Conservation (phyloP, 2,329 filamentous ascomycete genomes). For the Polytolypa hystricis region DNA sequence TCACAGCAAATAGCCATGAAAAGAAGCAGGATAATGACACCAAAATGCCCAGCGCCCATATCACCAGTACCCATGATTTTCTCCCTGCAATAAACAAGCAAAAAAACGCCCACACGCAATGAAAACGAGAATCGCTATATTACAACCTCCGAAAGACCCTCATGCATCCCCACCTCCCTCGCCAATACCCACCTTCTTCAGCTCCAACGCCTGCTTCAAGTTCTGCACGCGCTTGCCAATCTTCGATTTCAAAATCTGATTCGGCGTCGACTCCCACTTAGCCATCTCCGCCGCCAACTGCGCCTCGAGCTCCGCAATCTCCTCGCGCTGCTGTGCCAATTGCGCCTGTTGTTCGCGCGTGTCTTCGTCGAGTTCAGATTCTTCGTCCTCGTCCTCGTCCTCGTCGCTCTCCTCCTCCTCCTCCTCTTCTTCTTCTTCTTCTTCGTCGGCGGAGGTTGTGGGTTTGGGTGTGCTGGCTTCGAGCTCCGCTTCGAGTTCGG, state of each 20-base stretch:
- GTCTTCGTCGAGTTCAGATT: constrained; percentile 32
- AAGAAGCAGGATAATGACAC: too few relatives aligned
- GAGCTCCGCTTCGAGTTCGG: constrained; percentile 5
- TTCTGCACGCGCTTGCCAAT: constrained; percentile 34
- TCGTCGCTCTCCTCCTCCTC: constrained; percentile 26
- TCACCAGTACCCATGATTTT: too few relatives aligned
- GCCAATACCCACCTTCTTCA: constrained; percentile 34
- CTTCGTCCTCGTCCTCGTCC: constrained; percentile 23
- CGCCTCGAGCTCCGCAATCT: constrained; percentile 33
- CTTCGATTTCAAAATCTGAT: constrained; percentile 32
- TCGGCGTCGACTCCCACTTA: constrained; percentile 30
- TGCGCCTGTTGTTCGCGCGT: constrained; percentile 31
- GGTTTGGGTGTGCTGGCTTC: constrained; percentile 23
- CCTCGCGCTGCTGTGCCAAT: constrained; percentile 34
- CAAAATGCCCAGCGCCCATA: too few relatives aligned
- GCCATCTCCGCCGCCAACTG: constrained; percentile 28
- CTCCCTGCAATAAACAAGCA: background rate
- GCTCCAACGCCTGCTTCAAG: constrained; percentile 32
- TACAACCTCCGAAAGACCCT: background rate
- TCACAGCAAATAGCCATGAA: too few relatives aligned
- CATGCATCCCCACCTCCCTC: constrained; percentile 18
- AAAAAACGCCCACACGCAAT: background rate
- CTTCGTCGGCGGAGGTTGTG: constrained; percentile 33
- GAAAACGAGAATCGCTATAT: constrained; percentile 1
- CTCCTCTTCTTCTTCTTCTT: constrained; percentile 27